A percentile compares a stretch with the other conserved stretches of the same genome.
Conservation (phyloP, 2,329 filamentous ascomycete species). For the Pseudogymnoascus sp. region DNA sequence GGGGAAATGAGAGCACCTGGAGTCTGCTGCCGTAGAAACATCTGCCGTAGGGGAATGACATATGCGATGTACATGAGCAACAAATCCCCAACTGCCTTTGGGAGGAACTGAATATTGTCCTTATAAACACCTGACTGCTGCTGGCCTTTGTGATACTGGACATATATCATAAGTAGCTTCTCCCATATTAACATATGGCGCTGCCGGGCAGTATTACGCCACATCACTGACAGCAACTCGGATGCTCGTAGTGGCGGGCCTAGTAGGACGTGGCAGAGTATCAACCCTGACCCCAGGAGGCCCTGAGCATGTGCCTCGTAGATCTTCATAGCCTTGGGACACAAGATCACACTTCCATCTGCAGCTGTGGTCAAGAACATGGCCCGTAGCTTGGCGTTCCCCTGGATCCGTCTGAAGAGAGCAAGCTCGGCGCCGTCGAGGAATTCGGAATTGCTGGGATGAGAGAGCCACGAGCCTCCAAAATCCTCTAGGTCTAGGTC, state of each 20-base stretch:
- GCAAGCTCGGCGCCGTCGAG: constrained; percentile 11
- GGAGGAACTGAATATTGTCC: constrained; percentile 18
- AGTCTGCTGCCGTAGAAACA: constrained; percentile 14
- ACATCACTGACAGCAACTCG: constrained; percentile 15
- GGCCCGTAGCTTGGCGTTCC: constrained; percentile 9
- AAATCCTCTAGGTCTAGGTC: constrained; percentile 16
- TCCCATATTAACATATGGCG: constrained; percentile 13
- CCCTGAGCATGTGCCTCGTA: constrained; percentile 14
- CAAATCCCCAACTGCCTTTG: not conserved
- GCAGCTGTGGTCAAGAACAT: constrained; percentile 14
- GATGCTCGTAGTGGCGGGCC: constrained; percentile 8
- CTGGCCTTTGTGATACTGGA: constrained; percentile 17
- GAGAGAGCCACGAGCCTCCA: constrained; percentile 11
- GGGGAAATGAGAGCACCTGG: constrained; percentile 12
- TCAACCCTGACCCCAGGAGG: constrained; percentile 12
- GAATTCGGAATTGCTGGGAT: constrained; percentile 15
- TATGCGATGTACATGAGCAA: not conserved
- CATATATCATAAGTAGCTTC: constrained; percentile 18
- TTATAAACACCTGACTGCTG: constrained; percentile 15
- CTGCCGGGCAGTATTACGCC: constrained; percentile 9
- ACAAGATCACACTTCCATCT: constrained; percentile 9
- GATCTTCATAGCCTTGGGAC: constrained; percentile 11
- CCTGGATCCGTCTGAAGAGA: constrained; percentile 13
- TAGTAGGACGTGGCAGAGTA: constrained; percentile 5
- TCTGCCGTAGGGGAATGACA: constrained; percentile 12